A percentile compares a stretch with the other conserved stretches of the same genome.
phyloP scores from a whole-genome alignment of 768 basidiomycete genomes.

The Termitomyces sp. region DNA sequence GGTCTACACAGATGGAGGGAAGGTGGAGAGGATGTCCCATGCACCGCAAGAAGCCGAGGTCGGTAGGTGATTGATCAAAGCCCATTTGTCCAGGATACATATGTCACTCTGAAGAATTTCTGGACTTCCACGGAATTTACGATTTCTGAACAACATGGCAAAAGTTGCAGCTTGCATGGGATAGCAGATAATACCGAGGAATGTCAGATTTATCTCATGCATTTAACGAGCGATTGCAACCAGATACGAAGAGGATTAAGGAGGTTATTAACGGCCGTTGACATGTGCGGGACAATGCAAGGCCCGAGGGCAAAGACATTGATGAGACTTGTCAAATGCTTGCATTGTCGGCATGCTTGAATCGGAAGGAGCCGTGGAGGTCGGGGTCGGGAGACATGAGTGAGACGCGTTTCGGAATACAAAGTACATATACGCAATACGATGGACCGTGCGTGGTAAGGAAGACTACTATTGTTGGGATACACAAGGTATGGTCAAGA shows the following conservation, averaged over 20 bases:
- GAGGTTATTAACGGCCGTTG: background rate
- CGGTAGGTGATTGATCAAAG: background rate
- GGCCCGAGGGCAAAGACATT: slow-evolving; percentile 2
- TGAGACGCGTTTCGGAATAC: slow-evolving; percentile 12
- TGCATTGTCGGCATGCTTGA: slow-evolving; percentile 5
- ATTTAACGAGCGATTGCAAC: background rate
- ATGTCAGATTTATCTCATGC: background rate
- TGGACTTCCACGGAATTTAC: background rate
- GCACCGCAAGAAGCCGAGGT: slow-evolving; percentile 8
- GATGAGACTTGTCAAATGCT: slow-evolving; percentile 3
- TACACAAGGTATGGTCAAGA: background rate
- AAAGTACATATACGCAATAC: slow-evolving; percentile 2
- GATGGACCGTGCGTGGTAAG: slow-evolving; percentile 11
- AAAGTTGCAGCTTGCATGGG: background rate
- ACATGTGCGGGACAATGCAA: background rate
- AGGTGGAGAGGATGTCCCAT: background rate
- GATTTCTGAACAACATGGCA: background rate
- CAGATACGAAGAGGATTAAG: too few relatives aligned
- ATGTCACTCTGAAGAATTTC: background rate
- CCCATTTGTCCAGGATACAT: background rate
- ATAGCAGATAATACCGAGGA: background rate
- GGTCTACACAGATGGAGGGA: background rate
- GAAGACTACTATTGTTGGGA: background rate
- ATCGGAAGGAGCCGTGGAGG: slow-evolving; percentile 8
- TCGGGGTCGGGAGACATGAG: slow-evolving; percentile 1